Base-by-base conservation (phyloP, 306 rosid species). In the Arachis hypogaea region DNA sequence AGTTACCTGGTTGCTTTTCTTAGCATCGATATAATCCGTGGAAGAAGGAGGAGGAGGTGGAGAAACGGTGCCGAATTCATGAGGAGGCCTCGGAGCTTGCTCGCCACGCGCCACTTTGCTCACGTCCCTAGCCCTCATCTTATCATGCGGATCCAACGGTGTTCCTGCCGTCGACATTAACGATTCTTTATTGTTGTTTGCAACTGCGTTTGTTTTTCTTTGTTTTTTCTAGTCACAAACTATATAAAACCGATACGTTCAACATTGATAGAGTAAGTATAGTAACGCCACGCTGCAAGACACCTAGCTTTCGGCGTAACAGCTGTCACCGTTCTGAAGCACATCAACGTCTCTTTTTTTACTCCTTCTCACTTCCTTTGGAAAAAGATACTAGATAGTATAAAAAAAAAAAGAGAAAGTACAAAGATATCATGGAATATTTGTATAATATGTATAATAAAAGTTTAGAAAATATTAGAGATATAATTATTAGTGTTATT, bases 1-100 rank as follows among this genome's bases (percentile, higher is more conserved):
- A 33, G 38, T n/a, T 11, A 43, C 50, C 59, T 59, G 33, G 0
- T 5, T 69, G 16, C 33, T 66, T 11, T 47, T 36, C 3, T 38
- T 66, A 43, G 16, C 16, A 40, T 52, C 11, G 44, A 59, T 49
- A 5, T 65, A 14, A 14, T 66, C 10, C 58, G 75, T 73, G 52
- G 79, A 75, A 41, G 79, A 57, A 3, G 81, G 85, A 30, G 81
- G 86, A 49, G 83, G 83, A 3, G 83, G 75, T 8, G 72, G 69
- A 0, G 87, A 84, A 82, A 88, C 78, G 73, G 82, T 81, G 77
- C 86, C 85, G 54, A 54, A 83, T 62, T 88, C 84, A 56, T 88
- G 92, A 44, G 81, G n/a, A 14, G 86, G 92, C 14, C 86, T 65
- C 0, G 84, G 88, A 59, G 90, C 87, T 77, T 83, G 88, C 55